Base-by-base conservation (phyloP, 495 filamentous ascomycete species). In the Penicillium pancosmium region DNA sequence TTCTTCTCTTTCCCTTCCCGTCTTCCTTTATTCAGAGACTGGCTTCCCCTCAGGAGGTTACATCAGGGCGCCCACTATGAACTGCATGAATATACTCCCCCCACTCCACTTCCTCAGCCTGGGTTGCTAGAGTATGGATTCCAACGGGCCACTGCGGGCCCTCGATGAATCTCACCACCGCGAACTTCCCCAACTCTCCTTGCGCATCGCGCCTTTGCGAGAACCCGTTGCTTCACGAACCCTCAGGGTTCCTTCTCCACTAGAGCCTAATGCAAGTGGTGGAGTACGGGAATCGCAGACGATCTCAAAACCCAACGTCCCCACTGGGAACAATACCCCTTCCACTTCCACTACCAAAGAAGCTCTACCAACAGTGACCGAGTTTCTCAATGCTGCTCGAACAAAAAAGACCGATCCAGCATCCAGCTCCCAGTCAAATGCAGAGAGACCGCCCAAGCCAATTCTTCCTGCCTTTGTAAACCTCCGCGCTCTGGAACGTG, bases 181-280 rank as follows among this genome's bases (percentile, higher is more conserved):
- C 57, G 79, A 81, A 61, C 67, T 80, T 27, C 76, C 77, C 50
- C 73, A 76, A 52, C 70, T 75, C 9, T 73, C 73, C 54, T 66
- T 83, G 41, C 75, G 75, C 54, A 83, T 83, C 50, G 75, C 80
- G 56, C 80, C 80, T 52, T 68, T 83, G 43, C 77, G 78, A 40
- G 77, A 80, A 51, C 79, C 77, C 12, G 74, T 74, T 19, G 73
- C 79, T 33, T 77, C 74, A 19, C 75, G 79, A 40, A 68, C 65
- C n/a, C 66, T 78, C 55, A 76, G 71, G 52, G 61, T 70, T 18
- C 79, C 77, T 16, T 72, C 76, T 15, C 76, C 80, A 9, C 65
- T 81, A 35, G 78, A 83, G 59, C 78, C 80, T 12, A 80, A 77
- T 57, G 77, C 78, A 36, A 75, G 68, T 36, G 70, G 68, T 36